Conservation (phyloP, 2,329 filamentous ascomycete species). For the Parascedosporium putredinis region DNA sequence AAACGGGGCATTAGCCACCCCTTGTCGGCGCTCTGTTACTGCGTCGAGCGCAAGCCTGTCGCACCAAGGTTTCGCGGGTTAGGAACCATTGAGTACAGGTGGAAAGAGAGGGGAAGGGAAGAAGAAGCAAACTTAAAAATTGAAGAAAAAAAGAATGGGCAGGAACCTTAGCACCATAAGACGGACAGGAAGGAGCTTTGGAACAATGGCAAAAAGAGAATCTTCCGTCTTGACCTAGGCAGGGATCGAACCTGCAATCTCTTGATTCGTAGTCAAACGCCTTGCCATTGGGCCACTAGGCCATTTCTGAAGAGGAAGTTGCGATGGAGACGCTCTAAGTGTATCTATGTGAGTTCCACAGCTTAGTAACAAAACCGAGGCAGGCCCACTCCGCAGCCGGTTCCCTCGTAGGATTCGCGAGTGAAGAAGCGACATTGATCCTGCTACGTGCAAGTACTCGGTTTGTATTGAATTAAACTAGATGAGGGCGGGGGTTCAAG, state of each 20-base stretch:
- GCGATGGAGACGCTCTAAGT: not conserved
- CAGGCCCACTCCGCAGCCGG: no score
- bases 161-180: not conserved
- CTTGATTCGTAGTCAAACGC: constrained; percentile 4
- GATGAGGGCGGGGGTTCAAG: no score
- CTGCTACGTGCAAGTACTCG: no score
- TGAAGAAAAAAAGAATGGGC: not conserved
- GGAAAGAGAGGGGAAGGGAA: not conserved
- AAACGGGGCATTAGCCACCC: not conserved
- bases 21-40: no score
- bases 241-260: constrained; percentile 4
- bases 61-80: no score
- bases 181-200: not conserved
- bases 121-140: not conserved
- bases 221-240: not conserved
- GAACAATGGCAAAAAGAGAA: not conserved
- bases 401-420: no score
- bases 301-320: constrained; percentile 5
- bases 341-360: not conserved
- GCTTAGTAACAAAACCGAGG: not conserved
- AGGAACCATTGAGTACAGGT: not conserved
- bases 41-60: no score
- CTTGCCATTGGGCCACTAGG: constrained; percentile 11
- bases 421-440: no score
- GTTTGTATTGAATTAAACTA: no score